These are phyloP conservation scores for Teunomyces atbi DNA, from an alignment of 805 yeast genomes.

Conservation along the genomic window DNA sequence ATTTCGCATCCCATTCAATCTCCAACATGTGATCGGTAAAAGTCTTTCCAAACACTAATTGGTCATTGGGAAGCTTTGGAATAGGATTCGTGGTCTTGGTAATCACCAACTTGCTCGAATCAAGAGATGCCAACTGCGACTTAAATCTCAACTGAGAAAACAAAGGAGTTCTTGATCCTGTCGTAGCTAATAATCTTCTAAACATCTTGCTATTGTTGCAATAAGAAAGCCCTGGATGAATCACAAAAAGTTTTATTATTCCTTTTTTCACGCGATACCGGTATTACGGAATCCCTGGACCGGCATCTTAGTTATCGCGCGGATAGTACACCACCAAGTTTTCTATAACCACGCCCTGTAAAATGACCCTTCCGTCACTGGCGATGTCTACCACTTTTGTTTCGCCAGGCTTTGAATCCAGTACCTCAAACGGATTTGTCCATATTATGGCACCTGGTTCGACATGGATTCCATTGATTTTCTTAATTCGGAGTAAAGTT, in stretches of 20 bases:
- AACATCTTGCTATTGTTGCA: neutral
- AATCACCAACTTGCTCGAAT: conserved; percentile 37
- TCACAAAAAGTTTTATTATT: neutral
- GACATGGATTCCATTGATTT: conserved; percentile 34
- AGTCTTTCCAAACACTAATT: conserved; percentile 42
- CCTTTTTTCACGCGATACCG: conserved; percentile 6
- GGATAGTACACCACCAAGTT: conserved; percentile 28
- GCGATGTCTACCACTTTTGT: conserved; percentile 15
- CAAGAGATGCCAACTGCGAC: conserved; percentile 27
- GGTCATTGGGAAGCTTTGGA: conserved; percentile 35
- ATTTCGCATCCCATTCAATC: conserved; percentile 71
- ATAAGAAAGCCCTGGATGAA: no score
- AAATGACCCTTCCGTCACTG: conserved; percentile 20
- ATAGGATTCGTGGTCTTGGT: conserved; percentile 38
- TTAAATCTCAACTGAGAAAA: conserved; percentile 7
- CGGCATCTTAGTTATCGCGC: neutral
- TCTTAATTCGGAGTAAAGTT: conserved; percentile 23
- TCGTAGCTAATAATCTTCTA: neutral
- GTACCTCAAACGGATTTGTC: conserved; percentile 25
- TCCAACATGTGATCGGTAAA: conserved; percentile 91
- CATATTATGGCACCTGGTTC: conserved; percentile 23
- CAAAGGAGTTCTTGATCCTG: conserved; percentile 5
- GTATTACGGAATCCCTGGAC: neutral
- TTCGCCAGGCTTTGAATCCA: neutral
- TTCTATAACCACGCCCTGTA: conserved; percentile 30